Evolutionary conservation across 352 stramenopile genomes (phyloP).

Genomic region (Pythium periplocum): DNA sequence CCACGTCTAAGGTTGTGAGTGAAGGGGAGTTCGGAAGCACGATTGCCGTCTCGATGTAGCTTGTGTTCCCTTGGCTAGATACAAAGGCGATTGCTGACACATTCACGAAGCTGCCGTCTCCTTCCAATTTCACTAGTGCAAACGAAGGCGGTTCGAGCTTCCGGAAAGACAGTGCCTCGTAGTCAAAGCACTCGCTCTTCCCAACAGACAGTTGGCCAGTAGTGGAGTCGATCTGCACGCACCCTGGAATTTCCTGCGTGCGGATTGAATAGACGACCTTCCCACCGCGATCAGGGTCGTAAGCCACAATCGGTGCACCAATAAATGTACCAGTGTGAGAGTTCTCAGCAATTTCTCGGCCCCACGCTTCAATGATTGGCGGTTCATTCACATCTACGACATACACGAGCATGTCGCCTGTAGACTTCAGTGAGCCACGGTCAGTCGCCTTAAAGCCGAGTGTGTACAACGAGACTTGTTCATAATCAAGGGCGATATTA

Average conservation of each 20-base stretch:
- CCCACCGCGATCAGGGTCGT: constrained; percentile 7
- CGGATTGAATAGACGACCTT: constrained; percentile 22
- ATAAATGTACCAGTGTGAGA: background rate
- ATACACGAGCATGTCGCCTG: constrained; percentile 19
- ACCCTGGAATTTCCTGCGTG: constrained; percentile 30
- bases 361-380: constrained; percentile 1
- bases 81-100: constrained; percentile 10
- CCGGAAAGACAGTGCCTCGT: constrained; percentile 34
- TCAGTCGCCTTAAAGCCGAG: constrained; percentile 5
- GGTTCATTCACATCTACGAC: constrained; percentile 35
- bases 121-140: constrained; percentile 1
- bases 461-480: constrained; percentile 9
- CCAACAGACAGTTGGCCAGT: constrained; percentile 36
- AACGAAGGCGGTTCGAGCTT: constrained; percentile 2
- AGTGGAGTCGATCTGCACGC: constrained; percentile 26
- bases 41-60: constrained; percentile 1
- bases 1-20: background rate
- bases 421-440: background rate
- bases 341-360: constrained; percentile 1
- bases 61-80: constrained; percentile 9
- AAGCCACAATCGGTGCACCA: constrained; percentile 3
- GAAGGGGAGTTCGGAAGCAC: background rate
- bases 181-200: constrained; percentile 40
- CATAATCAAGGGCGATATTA: constrained; percentile 9
- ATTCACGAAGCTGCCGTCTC: background rate